phyloP scores from a whole-genome alignment of 2,329 filamentous ascomycete genomes.

The Epichloe baconii region DNA sequence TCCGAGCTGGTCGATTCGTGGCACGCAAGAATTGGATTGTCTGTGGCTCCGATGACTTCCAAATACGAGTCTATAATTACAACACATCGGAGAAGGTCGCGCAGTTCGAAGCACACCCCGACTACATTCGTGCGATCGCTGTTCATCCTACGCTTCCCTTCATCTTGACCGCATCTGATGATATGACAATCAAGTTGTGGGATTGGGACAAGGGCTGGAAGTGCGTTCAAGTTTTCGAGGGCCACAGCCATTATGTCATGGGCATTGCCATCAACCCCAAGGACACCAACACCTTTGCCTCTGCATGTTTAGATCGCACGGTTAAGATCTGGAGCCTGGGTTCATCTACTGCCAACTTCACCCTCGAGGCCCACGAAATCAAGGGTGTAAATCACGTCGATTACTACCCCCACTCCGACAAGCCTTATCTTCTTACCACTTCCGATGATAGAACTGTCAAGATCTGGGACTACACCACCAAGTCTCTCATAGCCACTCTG shows the following conservation, averaged over 20 bases:
- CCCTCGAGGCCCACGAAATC: conserved; percentile 88
- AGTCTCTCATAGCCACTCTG: conserved; percentile 88
- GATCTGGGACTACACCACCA: conserved; percentile 98
- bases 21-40: conserved; percentile 99
- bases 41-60: conserved; percentile 88
- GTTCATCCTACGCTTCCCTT: conserved; percentile 94
- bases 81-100: conserved; percentile 99
- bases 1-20: conserved; percentile 91
- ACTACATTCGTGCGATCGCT: conserved; percentile 94
- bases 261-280: conserved; percentile 94
- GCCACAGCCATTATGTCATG: conserved; percentile 95
- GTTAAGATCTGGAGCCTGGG: conserved; percentile 98
- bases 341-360: conserved; percentile 89
- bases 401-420: conserved; percentile 64
- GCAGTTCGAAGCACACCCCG: conserved; percentile 91
- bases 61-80: conserved; percentile 88
- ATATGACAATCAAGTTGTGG: conserved; percentile 98
- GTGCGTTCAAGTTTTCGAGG: conserved; percentile 92
- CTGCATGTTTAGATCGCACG: conserved; percentile 87
- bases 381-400: conserved; percentile 98
- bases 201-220: conserved; percentile 99
- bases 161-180: conserved; percentile 89
- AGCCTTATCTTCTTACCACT: conserved; percentile 84
- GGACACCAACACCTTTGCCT: conserved; percentile 83
- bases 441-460: conserved; percentile 95